Conservation (phyloP, 2,329 filamentous ascomycete genomes). For the Curvularia verruculosa region DNA sequence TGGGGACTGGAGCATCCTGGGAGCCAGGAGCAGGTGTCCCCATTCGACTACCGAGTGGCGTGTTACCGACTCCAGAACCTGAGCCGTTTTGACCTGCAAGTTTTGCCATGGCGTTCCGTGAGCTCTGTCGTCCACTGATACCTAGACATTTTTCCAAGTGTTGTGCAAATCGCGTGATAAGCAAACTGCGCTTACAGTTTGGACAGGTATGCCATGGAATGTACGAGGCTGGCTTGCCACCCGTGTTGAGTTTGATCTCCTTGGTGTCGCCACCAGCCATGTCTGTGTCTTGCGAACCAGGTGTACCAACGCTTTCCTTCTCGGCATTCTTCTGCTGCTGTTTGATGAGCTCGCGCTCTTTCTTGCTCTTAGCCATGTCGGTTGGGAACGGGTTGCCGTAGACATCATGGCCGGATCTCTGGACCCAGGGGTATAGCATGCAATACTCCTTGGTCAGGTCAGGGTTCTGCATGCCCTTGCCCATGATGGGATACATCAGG, state of each 20-base stretch:
- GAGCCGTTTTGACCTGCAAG: conserved; percentile 47
- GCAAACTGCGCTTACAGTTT: conserved; percentile 65
- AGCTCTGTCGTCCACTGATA: conserved; percentile 60
- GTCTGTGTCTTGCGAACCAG: conserved; percentile 53
- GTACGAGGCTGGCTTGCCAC: conserved; percentile 54
- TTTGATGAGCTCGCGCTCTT: conserved; percentile 66
- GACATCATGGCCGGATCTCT: conserved; percentile 77
- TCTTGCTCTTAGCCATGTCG: conserved; percentile 75
- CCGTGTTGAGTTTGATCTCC: conserved; percentile 57
- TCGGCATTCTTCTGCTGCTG: conserved; percentile 51
- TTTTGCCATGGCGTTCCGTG: conserved; percentile 57
- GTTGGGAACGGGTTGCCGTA: conserved; percentile 83
- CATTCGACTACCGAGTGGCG: conserved; percentile 51
- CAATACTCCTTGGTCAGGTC: conserved; percentile 68
- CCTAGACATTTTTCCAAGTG: conserved; percentile 67
- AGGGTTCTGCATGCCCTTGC: conserved; percentile 71
- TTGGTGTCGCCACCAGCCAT: conserved; percentile 45
- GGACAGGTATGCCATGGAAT: conserved; percentile 64
- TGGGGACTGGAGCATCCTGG: conserved; percentile 29
- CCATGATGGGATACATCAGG: conserved; percentile 73
- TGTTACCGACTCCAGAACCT: conserved; percentile 51
- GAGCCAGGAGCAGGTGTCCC: conserved; percentile 50
- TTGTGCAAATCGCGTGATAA: conserved; percentile 66
- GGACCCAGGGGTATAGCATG: conserved; percentile 78
- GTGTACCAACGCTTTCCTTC: conserved; percentile 54